Conservation (phyloP, 768 basidiomycete species). For the Leccinum pellstonianum region DNA sequence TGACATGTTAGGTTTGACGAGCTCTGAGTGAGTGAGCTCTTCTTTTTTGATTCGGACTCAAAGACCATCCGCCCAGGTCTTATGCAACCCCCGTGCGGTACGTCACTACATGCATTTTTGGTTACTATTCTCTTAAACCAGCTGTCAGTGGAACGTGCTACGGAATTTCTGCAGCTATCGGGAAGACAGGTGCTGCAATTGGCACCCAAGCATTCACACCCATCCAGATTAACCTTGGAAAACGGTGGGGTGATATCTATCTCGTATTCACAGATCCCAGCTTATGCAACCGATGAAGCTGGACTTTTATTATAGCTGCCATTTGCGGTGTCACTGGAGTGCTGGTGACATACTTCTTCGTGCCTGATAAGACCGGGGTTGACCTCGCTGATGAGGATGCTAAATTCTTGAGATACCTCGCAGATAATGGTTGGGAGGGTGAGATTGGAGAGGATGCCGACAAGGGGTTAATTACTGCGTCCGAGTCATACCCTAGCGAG, state of each 20-base stretch:
- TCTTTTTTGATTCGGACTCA: constrained; percentile 4
- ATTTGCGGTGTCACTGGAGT: constrained; percentile 64
- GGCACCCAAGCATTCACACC: constrained; percentile 72
- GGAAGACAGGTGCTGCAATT: constrained; percentile 70
- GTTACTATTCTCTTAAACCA: not conserved
- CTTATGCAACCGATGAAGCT: constrained; percentile 34
- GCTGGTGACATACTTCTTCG: constrained; percentile 63
- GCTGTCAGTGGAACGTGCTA: constrained; percentile 60
- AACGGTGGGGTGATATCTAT: constrained; percentile 39
- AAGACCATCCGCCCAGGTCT: constrained; percentile 39
- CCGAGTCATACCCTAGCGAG: constrained; percentile 5
- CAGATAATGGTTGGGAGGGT: constrained; percentile 65
- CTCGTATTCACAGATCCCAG: not conserved
- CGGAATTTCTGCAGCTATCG: constrained; percentile 64
- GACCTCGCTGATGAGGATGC: constrained; percentile 67
- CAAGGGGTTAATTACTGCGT: constrained; percentile 24
- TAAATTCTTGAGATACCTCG: constrained; percentile 58
- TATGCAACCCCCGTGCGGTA: constrained; percentile 65
- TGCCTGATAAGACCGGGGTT: constrained; percentile 64
- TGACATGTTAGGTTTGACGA: constrained; percentile 66
- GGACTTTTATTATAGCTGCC: constrained; percentile 71
- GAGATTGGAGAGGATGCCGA: constrained; percentile 57
- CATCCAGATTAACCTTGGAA: constrained; percentile 65
- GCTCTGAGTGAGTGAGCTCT: constrained; percentile 51
- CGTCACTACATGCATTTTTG: not conserved